Base-by-base conservation (phyloP, 257 asterid species). In the Leptodermis oblonga region DNA sequence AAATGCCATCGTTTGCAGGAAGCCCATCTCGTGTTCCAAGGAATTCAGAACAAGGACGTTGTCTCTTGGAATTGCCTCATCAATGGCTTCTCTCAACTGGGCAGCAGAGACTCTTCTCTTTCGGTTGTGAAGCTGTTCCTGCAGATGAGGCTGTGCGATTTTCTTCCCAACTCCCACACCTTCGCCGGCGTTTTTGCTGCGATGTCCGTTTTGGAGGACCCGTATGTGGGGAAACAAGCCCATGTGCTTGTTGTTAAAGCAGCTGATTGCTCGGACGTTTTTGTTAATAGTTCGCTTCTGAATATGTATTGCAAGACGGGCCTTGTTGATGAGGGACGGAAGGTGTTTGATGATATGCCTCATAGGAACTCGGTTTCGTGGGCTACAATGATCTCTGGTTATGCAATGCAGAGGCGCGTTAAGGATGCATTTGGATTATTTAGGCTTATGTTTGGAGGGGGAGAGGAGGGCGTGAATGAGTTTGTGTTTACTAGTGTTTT, bases 311-410 rank as follows among this genome's bases (percentile, higher is more conserved):
- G 89, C 11, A 92, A 92, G 73, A 17, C 77, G 54, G 95, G 95
- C 0, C 68, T 73, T 55, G 37, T 87, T 45, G 71, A 31, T 6
- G 85, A 86, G 13, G 95, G 82, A 4, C 84, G 87, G 3, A 85
- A 79, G 69, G 54, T 92, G 85, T 92, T 87, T 39, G 98, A 85
- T 69, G 90, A 87, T 80, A 92, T 92, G 94, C 81, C 88, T 61
- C 83, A 72, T 1, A 82, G 86, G 71, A 92, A 92, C 62, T 80
- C 97, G 11, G 79, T 89, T 67, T 83, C 97, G 33, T 92, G 96
- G 95, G 84, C 95, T 31, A 86, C 95, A 0, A 84, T 92, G 95
- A 84, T 92, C 17, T 89, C 95, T 26, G 96, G 96, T 45, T 92
- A 87, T 58, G 92, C 96, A 0, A 71, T 56, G 5, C 82, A 76